Base-by-base conservation (phyloP, 208 protist genomes). In the Acanthamoeba sp. region DNA sequence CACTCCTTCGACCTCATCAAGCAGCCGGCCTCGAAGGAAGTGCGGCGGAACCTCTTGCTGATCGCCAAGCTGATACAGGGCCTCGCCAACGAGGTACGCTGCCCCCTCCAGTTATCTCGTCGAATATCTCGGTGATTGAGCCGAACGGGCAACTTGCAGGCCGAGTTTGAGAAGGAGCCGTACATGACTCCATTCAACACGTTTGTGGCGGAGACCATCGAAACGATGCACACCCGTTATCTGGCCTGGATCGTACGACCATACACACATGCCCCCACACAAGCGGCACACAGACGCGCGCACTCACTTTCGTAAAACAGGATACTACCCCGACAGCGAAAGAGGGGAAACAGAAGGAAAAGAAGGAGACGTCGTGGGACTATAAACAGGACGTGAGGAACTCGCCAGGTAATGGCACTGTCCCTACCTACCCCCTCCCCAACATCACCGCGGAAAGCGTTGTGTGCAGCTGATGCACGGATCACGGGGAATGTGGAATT, bases 1-100 rank as follows among this genome's bases (percentile, higher is more conserved):
- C 78, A 87, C 45, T 87, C 78, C 9, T 87, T 87, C 27, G 78
- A 87, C 45, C 27, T 87, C 24, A 22, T 87, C 78, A 87, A 87
- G 45, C 78, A 59, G 38, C 78, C 78, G 0, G 78, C 22, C 14
- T 14, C 57, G 24, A 87, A 87, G 78, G 78, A 50, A 1, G 12
- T 59, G 2, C 38, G 78, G 5, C 40, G 78, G 14, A 57, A 52
- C 45, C 78, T 87, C 10, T 14, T 87, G 1, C 27, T 87, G 45
- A 87, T 87, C 48, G 78, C 78, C 24, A 87, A 87, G 78, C 40
- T 87, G 2, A 59, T 87, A 16, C 78, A 87, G n/a, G 45, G 78
- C 32, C 78, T 87, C 4, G 78, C 78, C 45, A 87, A 87, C 45
- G 78, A 87, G 78, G 78, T 87, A 48, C 14, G 4, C 22, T n/a